Conservation (phyloP, 2,329 filamentous ascomycete genomes). For the Pseudopithomyces chartarum region DNA sequence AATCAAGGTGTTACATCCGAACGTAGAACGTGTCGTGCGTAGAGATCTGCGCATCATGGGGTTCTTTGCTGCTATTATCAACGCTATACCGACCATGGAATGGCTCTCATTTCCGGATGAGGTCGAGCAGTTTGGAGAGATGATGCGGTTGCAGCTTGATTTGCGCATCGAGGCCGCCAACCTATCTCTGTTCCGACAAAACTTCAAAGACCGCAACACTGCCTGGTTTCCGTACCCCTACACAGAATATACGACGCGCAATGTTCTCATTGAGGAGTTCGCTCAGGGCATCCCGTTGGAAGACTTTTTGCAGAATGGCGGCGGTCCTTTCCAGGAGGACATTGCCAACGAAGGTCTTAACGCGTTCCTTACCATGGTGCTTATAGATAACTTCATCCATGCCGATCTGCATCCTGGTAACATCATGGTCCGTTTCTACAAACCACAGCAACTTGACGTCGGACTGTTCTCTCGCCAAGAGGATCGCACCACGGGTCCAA, state of each 20-base stretch:
- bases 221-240: slow-evolving; percentile 98
- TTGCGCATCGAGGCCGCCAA: slow-evolving; percentile 94
- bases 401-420: slow-evolving; percentile 96
- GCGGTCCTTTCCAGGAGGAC: slow-evolving; percentile 89
- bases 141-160: slow-evolving; percentile 98
- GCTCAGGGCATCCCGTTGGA: slow-evolving; percentile 91
- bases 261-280: slow-evolving; percentile 93
- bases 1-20: slow-evolving; percentile 92
- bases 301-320: slow-evolving; percentile 88
- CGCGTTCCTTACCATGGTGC: slow-evolving; percentile 92
- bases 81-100: slow-evolving; percentile 89
- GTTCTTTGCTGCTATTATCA: slow-evolving; percentile 84
- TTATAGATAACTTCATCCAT: slow-evolving; percentile 97
- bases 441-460: slow-evolving; percentile 74
- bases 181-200: slow-evolving; percentile 81
- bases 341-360: slow-evolving; percentile 95
- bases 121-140: slow-evolving; percentile 90
- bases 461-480: slow-evolving; percentile 53
- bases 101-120: slow-evolving; percentile 97
- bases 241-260: slow-evolving; percentile 86
- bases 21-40: slow-evolving; percentile 86
- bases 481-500: slow-evolving; percentile 38
- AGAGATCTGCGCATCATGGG: slow-evolving; percentile 92
- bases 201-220: slow-evolving; percentile 87
- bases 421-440: slow-evolving; percentile 99